Conservation (phyloP, 441 rosid genomes). For the Corymbia citriodora region DNA sequence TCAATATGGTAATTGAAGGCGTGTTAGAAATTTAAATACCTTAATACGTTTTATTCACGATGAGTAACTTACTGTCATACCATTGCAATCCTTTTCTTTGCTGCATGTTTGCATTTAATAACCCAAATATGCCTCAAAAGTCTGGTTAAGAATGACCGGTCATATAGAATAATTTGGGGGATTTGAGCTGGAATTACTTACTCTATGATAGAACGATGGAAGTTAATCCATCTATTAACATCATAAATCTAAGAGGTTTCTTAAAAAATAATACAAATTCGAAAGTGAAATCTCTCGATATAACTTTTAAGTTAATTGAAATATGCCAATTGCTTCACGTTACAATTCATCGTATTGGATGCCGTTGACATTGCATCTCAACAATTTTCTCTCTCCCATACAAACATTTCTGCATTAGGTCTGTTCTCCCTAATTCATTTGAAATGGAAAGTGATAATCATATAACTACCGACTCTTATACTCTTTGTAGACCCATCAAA, state of each 20-base stretch:
- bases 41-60: background rate
- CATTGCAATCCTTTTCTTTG: background rate
- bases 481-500: accelerated
- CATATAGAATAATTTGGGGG: background rate
- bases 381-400: background rate
- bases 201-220: background rate
- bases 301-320: background rate
- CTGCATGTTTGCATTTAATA: background rate
- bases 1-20: accelerated
- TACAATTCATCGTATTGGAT: background rate
- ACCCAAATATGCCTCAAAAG: background rate
- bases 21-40: background rate
- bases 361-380: background rate
- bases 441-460: background rate
- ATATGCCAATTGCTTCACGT: background rate
- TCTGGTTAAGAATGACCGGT: background rate
- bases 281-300: background rate
- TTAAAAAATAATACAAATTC: background rate
- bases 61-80: accelerated
- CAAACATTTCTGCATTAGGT: background rate
- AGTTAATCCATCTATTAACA: background rate
- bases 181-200: background rate
- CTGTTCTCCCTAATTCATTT: background rate
- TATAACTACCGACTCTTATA: background rate
- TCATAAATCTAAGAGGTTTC: background rate